phyloP scores from a whole-genome alignment of 1,139 yeast genomes.

The Taphrina wiesneri region DNA sequence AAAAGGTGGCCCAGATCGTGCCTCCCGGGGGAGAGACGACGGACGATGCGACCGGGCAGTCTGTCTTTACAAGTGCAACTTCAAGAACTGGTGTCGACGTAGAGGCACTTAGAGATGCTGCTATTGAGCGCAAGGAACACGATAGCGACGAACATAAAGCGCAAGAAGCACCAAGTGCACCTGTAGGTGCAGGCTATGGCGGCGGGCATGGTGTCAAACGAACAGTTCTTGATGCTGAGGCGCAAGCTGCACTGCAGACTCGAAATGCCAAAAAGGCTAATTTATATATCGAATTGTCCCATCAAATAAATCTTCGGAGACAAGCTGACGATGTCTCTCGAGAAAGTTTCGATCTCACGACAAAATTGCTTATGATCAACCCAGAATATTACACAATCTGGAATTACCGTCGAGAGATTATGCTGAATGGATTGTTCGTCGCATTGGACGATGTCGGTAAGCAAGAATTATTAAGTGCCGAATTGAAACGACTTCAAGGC shows the following conservation, averaged over 20 bases:
- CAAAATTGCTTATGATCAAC: conserved; percentile 61
- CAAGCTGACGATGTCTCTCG: conserved; percentile 39
- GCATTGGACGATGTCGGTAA: conserved; percentile 30
- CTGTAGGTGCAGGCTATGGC: conserved; percentile 10
- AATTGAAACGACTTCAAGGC: conserved; percentile 61
- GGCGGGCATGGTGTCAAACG: conserved; percentile 30
- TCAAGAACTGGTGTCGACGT: conserved; percentile 10
- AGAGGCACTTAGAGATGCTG: neutral
- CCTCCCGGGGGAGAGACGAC: neutral
- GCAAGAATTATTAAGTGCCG: conserved; percentile 55
- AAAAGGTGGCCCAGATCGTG: neutral
- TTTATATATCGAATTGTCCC: neutral
- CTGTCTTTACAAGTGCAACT: neutral
- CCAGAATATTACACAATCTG: conserved; percentile 90
- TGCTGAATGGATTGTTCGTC: conserved; percentile 48
- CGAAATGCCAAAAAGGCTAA: conserved; percentile 20
- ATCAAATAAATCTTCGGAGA: neutral
- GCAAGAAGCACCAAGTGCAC: neutral
- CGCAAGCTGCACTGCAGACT: conserved; percentile 8
- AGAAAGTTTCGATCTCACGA: conserved; percentile 56
- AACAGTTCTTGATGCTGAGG: conserved; percentile 17
- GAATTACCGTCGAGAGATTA: conserved; percentile 81
- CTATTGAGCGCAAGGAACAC: neutral
- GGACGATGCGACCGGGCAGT: neutral
- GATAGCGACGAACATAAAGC: neutral